These are phyloP conservation scores for Heliophila coronopifolia DNA, from an alignment of 441 rosid species.

Conservation along the genomic window DNA sequence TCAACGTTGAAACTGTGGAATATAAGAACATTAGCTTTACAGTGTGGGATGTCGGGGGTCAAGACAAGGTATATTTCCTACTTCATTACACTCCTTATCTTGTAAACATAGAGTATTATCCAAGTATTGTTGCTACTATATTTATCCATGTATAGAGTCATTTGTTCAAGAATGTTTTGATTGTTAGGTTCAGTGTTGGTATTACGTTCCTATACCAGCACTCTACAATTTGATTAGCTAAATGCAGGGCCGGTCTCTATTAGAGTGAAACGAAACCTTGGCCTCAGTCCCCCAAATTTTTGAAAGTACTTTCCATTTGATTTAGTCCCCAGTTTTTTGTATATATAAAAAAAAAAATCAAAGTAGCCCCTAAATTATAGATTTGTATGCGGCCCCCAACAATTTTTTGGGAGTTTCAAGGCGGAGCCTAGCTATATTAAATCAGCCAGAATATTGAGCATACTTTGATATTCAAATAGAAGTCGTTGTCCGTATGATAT, in stretches of 20 bases:
- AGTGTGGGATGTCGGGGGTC: slow-evolving; percentile 40
- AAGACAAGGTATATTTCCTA: slow-evolving; percentile 24
- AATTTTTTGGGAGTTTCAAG: too few relatives aligned
- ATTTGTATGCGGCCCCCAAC: too few relatives aligned
- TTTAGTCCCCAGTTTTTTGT: too few relatives aligned
- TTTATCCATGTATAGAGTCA: neutral
- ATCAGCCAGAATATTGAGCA: neutral
- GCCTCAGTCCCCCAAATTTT: too few relatives aligned
- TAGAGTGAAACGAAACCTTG: too few relatives aligned
- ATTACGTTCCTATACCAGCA: neutral
- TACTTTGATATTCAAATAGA: slow-evolving; percentile 9
- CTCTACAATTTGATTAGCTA: slow-evolving; percentile 32
- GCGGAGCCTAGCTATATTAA: too few relatives aligned
- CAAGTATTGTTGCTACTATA: neutral
- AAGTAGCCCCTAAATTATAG: too few relatives aligned
- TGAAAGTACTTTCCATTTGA: too few relatives aligned
- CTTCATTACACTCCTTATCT: too few relatives aligned
- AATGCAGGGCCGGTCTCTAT: too few relatives aligned
- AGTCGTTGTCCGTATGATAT: slow-evolving; percentile 18
- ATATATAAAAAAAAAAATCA: too few relatives aligned
- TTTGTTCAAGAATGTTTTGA: slow-evolving; percentile 7
- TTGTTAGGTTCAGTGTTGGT: slow-evolving; percentile 32
- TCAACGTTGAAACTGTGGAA: slow-evolving; percentile 37
- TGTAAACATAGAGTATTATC: neutral
- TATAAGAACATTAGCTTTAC: slow-evolving; percentile 41